A percentile compares a stretch with the other conserved stretches of the same genome.
These are phyloP conservation scores for Brassica hybrid DNA, from an alignment of 441 rosid genomes.

Conservation along the genomic window DNA sequence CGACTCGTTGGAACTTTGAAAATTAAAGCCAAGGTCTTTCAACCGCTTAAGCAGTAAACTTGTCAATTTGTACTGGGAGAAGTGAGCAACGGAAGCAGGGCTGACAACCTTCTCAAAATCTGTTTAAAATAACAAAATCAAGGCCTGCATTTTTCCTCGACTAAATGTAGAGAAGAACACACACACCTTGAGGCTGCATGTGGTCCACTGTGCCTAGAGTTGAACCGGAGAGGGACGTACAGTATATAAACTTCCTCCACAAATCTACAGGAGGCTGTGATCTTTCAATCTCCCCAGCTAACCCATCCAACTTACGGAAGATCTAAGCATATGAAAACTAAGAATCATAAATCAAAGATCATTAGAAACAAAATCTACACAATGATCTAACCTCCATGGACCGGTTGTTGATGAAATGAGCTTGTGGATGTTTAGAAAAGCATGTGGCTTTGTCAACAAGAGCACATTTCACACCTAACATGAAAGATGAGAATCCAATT, in stretches of 20 bases:
- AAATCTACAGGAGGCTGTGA: constrained; percentile 85
- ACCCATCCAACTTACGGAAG: constrained; percentile 78
- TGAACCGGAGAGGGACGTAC: constrained; percentile 88
- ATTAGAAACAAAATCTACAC: too few relatives aligned
- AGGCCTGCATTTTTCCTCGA: too few relatives aligned
- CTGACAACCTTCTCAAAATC: constrained; percentile 86
- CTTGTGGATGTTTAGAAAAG: constrained; percentile 86
- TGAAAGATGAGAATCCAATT: constrained; percentile 8
- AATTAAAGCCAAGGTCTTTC: constrained; percentile 55
- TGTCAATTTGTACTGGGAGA: constrained; percentile 81
- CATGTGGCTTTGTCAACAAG: constrained; percentile 76
- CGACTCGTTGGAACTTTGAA: constrained; percentile 38
- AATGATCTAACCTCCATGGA: constrained; percentile 99
- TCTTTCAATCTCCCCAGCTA: constrained; percentile 84
- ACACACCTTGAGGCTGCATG: constrained; percentile 99
- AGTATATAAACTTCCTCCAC: constrained; percentile 94
- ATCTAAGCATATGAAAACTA: constrained; percentile 58
- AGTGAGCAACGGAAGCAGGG: constrained; percentile 94
- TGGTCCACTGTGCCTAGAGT: constrained; percentile 93
- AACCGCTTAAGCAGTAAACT: constrained; percentile 70
- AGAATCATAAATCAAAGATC: too few relatives aligned
- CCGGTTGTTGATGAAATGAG: constrained; percentile 97
- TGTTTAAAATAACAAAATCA: constrained; percentile 39
- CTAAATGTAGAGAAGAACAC: constrained; percentile 14
- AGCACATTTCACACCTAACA: constrained; percentile 74